Base-by-base conservation (phyloP, 2,329 filamentous ascomycete genomes). In the Calonectria pseudoturangicola region DNA sequence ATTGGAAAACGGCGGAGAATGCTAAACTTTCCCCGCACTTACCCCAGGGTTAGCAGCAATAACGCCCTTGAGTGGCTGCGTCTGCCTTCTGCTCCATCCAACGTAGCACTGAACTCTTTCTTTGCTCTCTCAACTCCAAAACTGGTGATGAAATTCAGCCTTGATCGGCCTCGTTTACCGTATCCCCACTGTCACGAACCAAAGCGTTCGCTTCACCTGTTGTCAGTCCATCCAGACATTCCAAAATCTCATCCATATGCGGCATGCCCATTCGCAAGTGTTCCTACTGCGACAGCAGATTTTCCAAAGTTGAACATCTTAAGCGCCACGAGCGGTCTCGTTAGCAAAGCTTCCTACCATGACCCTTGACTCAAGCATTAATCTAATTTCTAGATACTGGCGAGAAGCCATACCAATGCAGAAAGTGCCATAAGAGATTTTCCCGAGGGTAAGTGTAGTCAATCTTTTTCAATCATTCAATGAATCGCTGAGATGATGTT, bases 381-480 rank as follows among this genome's bases (percentile, higher is more conserved):
- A 60, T 25, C 25, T n/a, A n/a, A 5, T 12, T 12, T 21, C 7
- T 28, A 75, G 74, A 75, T 12, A 75, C 74, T 2, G 74, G 74
- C 13, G 74, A 75, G 41, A 75, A 75, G 39, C 74, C 74, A 15
- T 75, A 71, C 18, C 45, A 68, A 25, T 75, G 74, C 6, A 56
- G 68, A 16, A 70, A 48, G 1, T 75, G 74, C 7, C 10, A 33
- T 25, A 54, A 60, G 15, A 25, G 48, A 4, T 70, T 69, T 51
- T 62, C 70, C 16, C 50, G 70, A 50, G 62, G 70, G 70, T 66
- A 43, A 56, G 41, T 27, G n/a, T 4, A 48, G 30, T 8, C n/a
- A n/a, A n/a, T 18, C 9, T 18, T 41, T 48, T 18, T 15, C 13
- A 10, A 60, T 10, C 0, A 9, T 21, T 25, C 6, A 27, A 15